These are phyloP conservation scores for Phyllosticta ampelicida DNA, from an alignment of 2,329 filamentous ascomycete species.

Conservation along the genomic window DNA sequence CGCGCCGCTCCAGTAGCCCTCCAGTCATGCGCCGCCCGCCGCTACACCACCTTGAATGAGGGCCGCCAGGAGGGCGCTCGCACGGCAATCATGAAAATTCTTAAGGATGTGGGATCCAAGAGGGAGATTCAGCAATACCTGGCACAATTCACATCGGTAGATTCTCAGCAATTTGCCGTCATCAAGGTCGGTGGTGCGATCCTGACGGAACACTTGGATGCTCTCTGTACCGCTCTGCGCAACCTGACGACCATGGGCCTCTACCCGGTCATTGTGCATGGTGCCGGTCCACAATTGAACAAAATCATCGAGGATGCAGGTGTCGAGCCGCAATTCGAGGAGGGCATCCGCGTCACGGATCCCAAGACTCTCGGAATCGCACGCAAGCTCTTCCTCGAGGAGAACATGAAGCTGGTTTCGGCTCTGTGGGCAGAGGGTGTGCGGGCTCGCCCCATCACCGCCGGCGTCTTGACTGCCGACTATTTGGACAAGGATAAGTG, in stretches of 20 bases:
- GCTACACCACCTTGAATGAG: conserved; percentile 9
- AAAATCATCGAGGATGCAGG: conserved; percentile 79
- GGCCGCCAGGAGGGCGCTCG: conserved; percentile 15
- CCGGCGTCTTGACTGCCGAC: conserved; percentile 82
- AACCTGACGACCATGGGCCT: conserved; percentile 93
- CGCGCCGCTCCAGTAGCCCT: conserved; percentile 2
- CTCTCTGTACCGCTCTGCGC: conserved; percentile 76
- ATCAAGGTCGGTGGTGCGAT: conserved; percentile 98
- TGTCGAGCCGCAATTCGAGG: conserved; percentile 90
- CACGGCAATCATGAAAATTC: conserved; percentile 74
- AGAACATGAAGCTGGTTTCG: conserved; percentile 88
- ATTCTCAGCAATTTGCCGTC: conserved; percentile 92
- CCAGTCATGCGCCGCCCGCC: conserved; percentile 5
- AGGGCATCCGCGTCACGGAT: conserved; percentile 91
- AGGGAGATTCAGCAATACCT: conserved; percentile 95
- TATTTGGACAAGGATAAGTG: conserved; percentile 96
- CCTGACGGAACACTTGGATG: conserved; percentile 85
- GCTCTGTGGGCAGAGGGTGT: conserved; percentile 75
- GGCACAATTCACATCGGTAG: conserved; percentile 92
- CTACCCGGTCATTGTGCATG: conserved; percentile 92
- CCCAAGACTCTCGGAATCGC: conserved; percentile 88
- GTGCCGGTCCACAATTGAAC: conserved; percentile 91
- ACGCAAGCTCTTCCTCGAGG: conserved; percentile 84
- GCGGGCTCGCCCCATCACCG: conserved; percentile 75
- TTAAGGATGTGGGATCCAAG: conserved; percentile 94